Percentiles rank a stretch among this genome's conserved stretches.
phyloP scores from a whole-genome alignment of 768 basidiomycete genomes.

The Termitomyces sp. region DNA sequence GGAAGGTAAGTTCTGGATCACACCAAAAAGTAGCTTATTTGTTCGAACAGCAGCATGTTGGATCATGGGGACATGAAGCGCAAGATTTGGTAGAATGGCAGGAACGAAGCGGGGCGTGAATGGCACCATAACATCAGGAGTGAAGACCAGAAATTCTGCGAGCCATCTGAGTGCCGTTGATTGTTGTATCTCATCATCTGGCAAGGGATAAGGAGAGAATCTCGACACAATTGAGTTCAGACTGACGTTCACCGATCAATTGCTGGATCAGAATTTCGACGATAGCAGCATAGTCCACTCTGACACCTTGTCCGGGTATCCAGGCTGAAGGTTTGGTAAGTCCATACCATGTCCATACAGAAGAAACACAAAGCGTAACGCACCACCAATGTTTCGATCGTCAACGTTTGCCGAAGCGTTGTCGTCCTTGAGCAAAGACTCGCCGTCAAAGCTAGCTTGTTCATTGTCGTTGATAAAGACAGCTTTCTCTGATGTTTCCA shows the following conservation, averaged over 20 bases:
- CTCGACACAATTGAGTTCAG: neutral
- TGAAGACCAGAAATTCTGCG: slow-evolving; percentile 82
- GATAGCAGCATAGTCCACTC: slow-evolving; percentile 86
- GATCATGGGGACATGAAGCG: slow-evolving; percentile 86
- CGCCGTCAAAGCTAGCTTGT: slow-evolving; percentile 32
- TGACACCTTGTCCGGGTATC: slow-evolving; percentile 92
- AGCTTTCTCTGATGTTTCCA: slow-evolving; percentile 53
- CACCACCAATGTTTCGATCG: slow-evolving; percentile 62
- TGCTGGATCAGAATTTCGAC: slow-evolving; percentile 91
- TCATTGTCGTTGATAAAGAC: slow-evolving; percentile 53
- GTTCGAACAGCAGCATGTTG: slow-evolving; percentile 82
- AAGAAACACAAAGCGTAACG: slow-evolving; percentile 10
- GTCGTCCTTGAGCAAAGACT: slow-evolving; percentile 38
- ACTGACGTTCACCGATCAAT: slow-evolving; percentile 76
- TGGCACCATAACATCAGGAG: slow-evolving; percentile 87
- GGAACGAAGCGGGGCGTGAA: slow-evolving; percentile 92
- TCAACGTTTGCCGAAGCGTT: slow-evolving; percentile 38
- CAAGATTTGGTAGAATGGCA: slow-evolving; percentile 90
- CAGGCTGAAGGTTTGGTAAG: slow-evolving; percentile 46
- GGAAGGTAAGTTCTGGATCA: slow-evolving; percentile 81
- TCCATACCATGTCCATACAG: slow-evolving; percentile 1
- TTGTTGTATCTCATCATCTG: slow-evolving; percentile 94
- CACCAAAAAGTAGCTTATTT: slow-evolving; percentile 77
- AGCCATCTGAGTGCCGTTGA: slow-evolving; percentile 94
- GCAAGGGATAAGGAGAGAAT: slow-evolving; percentile 1